A percentile compares a stretch with the other conserved stretches of the same genome.
Evolutionary conservation across 2,329 filamentous ascomycete genomes (phyloP).

Genomic region (Diplodia corticola): DNA sequence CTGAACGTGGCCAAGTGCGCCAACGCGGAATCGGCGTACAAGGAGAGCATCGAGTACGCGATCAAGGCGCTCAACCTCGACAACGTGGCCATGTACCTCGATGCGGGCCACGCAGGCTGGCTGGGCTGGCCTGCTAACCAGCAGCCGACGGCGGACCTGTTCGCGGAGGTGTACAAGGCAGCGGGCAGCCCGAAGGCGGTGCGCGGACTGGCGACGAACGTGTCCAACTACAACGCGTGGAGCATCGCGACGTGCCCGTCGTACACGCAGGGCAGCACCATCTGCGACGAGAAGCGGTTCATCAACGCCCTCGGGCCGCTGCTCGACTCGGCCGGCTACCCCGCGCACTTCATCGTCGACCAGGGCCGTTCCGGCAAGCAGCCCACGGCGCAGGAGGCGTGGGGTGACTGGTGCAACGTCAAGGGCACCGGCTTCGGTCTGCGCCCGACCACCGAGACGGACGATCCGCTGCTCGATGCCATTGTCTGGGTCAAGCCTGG

Average conservation of each 20-base stretch:
- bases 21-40: conserved; percentile 56
- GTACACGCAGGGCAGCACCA: conserved; percentile 48
- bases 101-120: conserved; percentile 66
- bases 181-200: conserved; percentile 50
- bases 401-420: conserved; percentile 71
- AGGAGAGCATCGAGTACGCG: conserved; percentile 58
- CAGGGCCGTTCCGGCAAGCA: conserved; percentile 62
- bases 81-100: conserved; percentile 65
- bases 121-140: conserved; percentile 64
- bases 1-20: conserved; percentile 55
- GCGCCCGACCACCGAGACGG: conserved; percentile 65
- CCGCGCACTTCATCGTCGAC: conserved; percentile 58
- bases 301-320: conserved; percentile 54
- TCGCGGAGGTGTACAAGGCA: conserved; percentile 48
- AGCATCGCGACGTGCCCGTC: conserved; percentile 47
- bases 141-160: conserved; percentile 51
- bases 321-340: conserved; percentile 49
- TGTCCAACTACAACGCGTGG: conserved; percentile 61
- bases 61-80: conserved; percentile 57
- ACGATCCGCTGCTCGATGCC: conserved; percentile 60
- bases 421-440: conserved; percentile 63
- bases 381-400: conserved; percentile 55
- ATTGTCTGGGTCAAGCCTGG: conserved; percentile 74
- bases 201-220: conserved; percentile 58
- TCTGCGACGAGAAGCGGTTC: conserved; percentile 57